Evolutionary conservation across 2,329 filamentous ascomycete genomes (phyloP).

Genomic region (Apiospora malaysiana): DNA sequence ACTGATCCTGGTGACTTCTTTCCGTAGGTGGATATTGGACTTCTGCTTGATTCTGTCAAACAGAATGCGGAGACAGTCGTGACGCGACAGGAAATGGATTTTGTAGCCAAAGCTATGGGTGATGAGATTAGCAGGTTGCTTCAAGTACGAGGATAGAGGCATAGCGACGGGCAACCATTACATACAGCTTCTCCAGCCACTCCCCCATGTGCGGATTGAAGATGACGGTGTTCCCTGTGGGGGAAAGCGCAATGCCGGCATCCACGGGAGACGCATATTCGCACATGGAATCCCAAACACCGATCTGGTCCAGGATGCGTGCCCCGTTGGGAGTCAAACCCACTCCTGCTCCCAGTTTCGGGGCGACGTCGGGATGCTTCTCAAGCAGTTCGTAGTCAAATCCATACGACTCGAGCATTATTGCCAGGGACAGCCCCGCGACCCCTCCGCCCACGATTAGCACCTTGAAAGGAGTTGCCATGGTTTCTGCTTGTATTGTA

Average conservation of each 20-base stretch:
- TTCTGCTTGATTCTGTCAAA: neutral
- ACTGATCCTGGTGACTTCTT: neutral
- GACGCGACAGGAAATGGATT: neutral
- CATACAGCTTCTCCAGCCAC: slow-evolving; percentile 5
- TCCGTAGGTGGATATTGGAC: neutral
- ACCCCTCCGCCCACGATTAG: neutral
- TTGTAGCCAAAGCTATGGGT: neutral
- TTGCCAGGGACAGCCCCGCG: neutral
- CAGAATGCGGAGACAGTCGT: neutral
- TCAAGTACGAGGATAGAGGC: neutral
- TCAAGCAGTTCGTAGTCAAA: neutral
- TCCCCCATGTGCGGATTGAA: neutral
- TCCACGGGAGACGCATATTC: neutral
- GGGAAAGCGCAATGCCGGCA: neutral
- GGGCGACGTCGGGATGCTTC: slow-evolving; percentile 1
- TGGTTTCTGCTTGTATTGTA: neutral
- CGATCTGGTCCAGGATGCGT: slow-evolving; percentile 2
- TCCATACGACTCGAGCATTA: neutral
- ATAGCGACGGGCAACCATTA: too few species aligned
- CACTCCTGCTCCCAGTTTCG: neutral
- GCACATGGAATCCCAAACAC: neutral
- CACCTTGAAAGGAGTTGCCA: neutral
- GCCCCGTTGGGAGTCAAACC: neutral
- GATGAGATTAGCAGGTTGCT: neutral
- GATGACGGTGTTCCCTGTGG: neutral